These are phyloP conservation scores for Sapria himalayana DNA, from an alignment of 345 rosid genomes.

Conservation along the genomic window DNA sequence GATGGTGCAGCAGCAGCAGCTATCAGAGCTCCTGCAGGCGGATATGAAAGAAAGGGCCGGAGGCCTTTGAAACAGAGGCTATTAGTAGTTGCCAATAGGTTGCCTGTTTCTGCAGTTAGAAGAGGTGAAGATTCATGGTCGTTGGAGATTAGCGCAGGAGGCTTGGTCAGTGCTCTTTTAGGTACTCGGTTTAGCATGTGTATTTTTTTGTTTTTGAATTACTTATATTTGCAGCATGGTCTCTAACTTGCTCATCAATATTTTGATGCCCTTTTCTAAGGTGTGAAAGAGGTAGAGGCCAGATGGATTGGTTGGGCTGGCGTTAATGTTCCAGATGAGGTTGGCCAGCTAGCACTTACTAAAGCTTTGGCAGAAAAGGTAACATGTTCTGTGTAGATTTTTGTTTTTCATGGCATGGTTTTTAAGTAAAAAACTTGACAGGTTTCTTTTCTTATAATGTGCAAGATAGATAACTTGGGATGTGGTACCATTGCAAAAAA, in stretches of 20 bases:
- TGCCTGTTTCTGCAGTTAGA: slow-evolving; percentile 36
- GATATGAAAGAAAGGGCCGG: slow-evolving; percentile 11
- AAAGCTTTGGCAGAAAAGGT: slow-evolving; percentile 41
- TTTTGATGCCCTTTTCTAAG: slow-evolving; percentile 11
- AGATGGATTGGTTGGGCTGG: slow-evolving; percentile 62
- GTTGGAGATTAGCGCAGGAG: slow-evolving; percentile 34
- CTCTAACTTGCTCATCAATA: background rate
- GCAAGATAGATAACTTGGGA: no score
- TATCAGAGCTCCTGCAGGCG: slow-evolving; percentile 7
- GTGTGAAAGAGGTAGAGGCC: slow-evolving; percentile 37
- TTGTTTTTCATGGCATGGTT: no score
- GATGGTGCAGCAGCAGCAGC: slow-evolving; percentile 7
- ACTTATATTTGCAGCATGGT: background rate
- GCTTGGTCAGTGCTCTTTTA: slow-evolving; percentile 35
- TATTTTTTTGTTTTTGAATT: background rate
- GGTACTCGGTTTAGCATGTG: slow-evolving; percentile 12
- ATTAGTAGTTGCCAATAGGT: slow-evolving; percentile 38
- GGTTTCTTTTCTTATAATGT: no score
- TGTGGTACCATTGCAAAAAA: no score
- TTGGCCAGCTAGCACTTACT: slow-evolving; percentile 24
- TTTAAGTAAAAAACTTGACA: no score
- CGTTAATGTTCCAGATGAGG: slow-evolving; percentile 34
- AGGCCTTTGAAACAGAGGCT: slow-evolving; percentile 26
- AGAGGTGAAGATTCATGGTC: slow-evolving; percentile 27
- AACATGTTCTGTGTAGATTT: background rate